Percentiles rank a stretch among this genome's conserved stretches.
Conservation (phyloP, 202 grass and related monocot species). For the Zizania palustris region DNA sequence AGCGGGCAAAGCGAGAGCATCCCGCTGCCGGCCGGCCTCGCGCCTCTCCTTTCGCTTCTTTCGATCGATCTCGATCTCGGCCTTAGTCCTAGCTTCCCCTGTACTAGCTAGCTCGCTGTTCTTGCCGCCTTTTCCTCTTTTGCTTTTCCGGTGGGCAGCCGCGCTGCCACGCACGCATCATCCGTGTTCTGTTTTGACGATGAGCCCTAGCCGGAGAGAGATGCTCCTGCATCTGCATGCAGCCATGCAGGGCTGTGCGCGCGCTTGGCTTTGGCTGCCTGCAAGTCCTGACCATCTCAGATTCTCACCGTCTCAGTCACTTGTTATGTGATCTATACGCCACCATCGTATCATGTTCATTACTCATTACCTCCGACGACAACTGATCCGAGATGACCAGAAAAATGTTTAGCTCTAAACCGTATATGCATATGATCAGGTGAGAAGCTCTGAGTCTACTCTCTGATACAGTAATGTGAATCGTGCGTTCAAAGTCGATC, state of each 20-base stretch:
- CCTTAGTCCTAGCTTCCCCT: background rate
- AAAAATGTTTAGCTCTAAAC: too few species aligned
- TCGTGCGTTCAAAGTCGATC: too few species aligned
- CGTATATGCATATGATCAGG: too few species aligned
- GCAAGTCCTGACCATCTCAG: background rate
- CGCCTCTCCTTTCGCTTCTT: conserved; percentile 37
- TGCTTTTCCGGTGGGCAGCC: conserved; percentile 27
- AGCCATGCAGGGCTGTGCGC: too few species aligned
- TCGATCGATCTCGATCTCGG: conserved; percentile 15
- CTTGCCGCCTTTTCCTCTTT: conserved; percentile 19
- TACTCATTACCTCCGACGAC: too few species aligned
- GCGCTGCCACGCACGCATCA: background rate
- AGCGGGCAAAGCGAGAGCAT: conserved; percentile 22
- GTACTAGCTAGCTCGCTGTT: too few species aligned
- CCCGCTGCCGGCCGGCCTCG: background rate
- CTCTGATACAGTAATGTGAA: too few species aligned
- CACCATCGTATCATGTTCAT: too few species aligned
- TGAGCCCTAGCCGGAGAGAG: too few species aligned
- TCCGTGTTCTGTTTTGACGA: background rate
- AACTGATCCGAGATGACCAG: too few species aligned
- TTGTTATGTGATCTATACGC: background rate
- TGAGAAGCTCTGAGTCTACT: too few species aligned
- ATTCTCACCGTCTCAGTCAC: background rate
- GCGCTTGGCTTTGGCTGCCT: background rate
- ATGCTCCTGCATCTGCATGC: too few species aligned